These are phyloP conservation scores for Tricholomella constricta DNA, from an alignment of 768 basidiomycete species.

Conservation along the genomic window DNA sequence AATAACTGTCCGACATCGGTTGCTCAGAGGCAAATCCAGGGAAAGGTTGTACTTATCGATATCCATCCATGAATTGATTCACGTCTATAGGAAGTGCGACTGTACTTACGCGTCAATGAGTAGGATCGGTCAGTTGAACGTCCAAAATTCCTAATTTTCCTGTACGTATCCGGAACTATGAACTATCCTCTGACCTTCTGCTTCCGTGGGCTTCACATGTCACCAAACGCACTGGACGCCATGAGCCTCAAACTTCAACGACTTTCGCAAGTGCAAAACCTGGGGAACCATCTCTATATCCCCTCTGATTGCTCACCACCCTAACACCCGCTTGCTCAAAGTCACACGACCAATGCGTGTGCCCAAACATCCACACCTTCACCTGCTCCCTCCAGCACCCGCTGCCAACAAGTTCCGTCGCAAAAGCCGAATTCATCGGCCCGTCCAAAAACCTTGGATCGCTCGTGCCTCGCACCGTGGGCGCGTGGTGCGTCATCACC, in stretches of 20 bases:
- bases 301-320: conserved; percentile 39
- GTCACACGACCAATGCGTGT: conserved; percentile 43
- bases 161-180: too few species aligned
- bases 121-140: too few species aligned
- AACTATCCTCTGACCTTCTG: too few species aligned
- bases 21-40: too few species aligned
- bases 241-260: not conserved
- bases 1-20: too few species aligned
- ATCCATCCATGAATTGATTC: too few species aligned
- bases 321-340: conserved; percentile 32
- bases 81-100: too few species aligned
- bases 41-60: too few species aligned
- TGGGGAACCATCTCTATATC: conserved; percentile 12
- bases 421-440: conserved; percentile 29
- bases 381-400: conserved; percentile 30
- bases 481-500: conserved; percentile 44
- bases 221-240: too few species aligned
- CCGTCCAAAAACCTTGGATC: conserved; percentile 31
- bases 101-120: too few species aligned
- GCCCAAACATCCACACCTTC: conserved; percentile 41
- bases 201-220: not conserved
- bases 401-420: conserved; percentile 30
- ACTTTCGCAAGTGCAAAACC: conserved; percentile 3
- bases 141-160: too few species aligned
- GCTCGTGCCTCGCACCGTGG: conserved; percentile 34